Percentiles rank a stretch among this genome's conserved stretches.
Evolutionary conservation across 1,139 yeast species (phyloP).

Genomic region (Hemisphaericaspora lyxosophila): DNA sequence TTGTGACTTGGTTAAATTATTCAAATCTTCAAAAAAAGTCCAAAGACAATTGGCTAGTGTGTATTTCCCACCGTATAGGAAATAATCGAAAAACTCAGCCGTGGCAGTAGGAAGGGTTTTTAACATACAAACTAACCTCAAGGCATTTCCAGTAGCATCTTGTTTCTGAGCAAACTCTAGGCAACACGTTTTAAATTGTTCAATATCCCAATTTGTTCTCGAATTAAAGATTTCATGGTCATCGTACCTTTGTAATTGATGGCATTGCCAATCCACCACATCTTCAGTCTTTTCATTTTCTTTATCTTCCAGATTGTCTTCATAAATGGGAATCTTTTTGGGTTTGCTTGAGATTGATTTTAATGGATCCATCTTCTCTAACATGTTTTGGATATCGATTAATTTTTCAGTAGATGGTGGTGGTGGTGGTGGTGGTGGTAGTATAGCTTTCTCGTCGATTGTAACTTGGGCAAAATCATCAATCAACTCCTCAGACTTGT

Average conservation of each 20-base stretch:
- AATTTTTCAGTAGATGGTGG: slow-evolving; percentile 27
- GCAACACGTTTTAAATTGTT: slow-evolving; percentile 12
- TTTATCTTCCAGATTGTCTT: slow-evolving; percentile 23
- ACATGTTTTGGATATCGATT: slow-evolving; percentile 16
- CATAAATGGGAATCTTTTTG: slow-evolving; percentile 39
- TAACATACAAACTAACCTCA: slow-evolving; percentile 7
- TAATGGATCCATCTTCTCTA: slow-evolving; percentile 44
- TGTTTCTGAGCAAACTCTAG: slow-evolving; percentile 7
- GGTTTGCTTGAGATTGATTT: slow-evolving; percentile 33
- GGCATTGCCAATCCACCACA: slow-evolving; percentile 5
- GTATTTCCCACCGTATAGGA: slow-evolving; percentile 23
- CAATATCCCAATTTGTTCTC: slow-evolving; percentile 24
- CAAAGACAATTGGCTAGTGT: slow-evolving; percentile 26
- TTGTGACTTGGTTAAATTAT: slow-evolving; percentile 3
- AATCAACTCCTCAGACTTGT: slow-evolving; percentile 17
- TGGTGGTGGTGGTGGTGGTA: too few relatives aligned
- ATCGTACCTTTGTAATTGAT: not conserved
- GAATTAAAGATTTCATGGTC: slow-evolving; percentile 28
- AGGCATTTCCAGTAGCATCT: slow-evolving; percentile 3
- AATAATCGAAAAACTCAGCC: slow-evolving; percentile 27
- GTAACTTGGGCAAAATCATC: slow-evolving; percentile 43
- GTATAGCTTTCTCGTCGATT: slow-evolving; percentile 16
- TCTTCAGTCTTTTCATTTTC: slow-evolving; percentile 6
- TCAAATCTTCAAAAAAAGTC: slow-evolving; percentile 11
- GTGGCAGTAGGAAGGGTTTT: slow-evolving; percentile 15